A percentile compares a stretch with the other conserved stretches of the same genome.
Evolutionary conservation across 208 protist species (phyloP).

Genomic region (Crithidia sp.): DNA sequence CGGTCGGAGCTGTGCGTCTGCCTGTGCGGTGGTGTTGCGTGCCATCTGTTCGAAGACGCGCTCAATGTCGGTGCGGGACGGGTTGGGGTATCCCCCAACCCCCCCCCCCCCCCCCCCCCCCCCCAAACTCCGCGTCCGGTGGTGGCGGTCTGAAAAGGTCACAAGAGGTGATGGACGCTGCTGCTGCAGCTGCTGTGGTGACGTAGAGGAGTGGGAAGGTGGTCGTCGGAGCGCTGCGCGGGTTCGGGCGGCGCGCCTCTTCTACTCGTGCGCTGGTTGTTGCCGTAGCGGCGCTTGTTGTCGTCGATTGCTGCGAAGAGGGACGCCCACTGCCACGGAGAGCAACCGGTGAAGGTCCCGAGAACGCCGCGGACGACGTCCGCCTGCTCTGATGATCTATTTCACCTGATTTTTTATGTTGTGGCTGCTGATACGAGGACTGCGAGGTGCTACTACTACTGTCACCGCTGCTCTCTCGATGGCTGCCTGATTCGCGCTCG

Average conservation of each 20-base stretch:
- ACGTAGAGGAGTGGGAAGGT: not conserved
- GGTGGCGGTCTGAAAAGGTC: constrained; percentile 18
- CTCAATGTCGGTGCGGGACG: constrained; percentile 58
- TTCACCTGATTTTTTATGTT: not conserved
- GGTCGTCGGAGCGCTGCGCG: too few relatives aligned
- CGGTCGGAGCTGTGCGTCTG: not conserved
- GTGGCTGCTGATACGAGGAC: not conserved
- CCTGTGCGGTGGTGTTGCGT: not conserved
- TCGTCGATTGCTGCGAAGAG: not conserved
- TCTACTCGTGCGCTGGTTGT: too few relatives aligned
- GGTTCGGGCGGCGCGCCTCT: too few relatives aligned
- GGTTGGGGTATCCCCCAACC: constrained; percentile 73
- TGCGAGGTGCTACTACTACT: constrained; percentile 1
- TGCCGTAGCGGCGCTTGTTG: constrained; percentile 3
- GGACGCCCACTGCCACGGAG: too few relatives aligned
- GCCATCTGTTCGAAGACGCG: constrained; percentile 58
- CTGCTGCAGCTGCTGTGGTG: not conserved
- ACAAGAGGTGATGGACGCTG: not conserved
- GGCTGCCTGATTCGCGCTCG: not conserved
- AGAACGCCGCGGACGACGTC: too few relatives aligned
- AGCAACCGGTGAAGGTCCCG: too few relatives aligned
- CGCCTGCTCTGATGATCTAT: too few relatives aligned
- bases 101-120: too few relatives aligned
- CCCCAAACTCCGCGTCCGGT: constrained; percentile 25
- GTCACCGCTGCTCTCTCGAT: not conserved